Base-by-base conservation (phyloP, 192 early-diverging fungal species). In the Umbelopsis sp. region DNA sequence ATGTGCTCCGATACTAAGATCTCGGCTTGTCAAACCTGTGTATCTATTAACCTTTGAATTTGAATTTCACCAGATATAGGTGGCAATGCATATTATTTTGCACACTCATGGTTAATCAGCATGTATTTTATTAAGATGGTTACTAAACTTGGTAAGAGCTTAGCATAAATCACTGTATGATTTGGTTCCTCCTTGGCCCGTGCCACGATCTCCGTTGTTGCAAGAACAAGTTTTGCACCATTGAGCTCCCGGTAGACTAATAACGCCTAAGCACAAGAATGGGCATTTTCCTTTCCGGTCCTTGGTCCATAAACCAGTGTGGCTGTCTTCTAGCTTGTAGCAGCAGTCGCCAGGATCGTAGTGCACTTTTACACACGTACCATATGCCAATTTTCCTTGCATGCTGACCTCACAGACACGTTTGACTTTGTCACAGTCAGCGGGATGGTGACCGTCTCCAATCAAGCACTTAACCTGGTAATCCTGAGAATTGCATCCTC, bases 141-240 rank as follows among this genome's bases (percentile, higher is more conserved):
- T n/a, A n/a, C n/a, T n/a, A n/a, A n/a, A n/a, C n/a, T n/a, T n/a
- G n/a, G n/a, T 9, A 41, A 41, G 37, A 41, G 8, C 1, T 64
- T 12, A 64, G 12, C 58, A 64, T 9, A 64, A 64, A 12, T 25
- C 23, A 23, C 22, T 16, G 30, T 64, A 64, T 22, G 58, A 64
- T 23, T 64, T 64, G 2, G 58, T 30, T 18, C 58, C 58, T 18
- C 58, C 58, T 64, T 64, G 58, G 21, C 58, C 58, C 15, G 58
- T 64, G 5, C 58, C 58, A 1, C 58, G 1, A 0, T 64, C 58
- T 7, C 8, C 1, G 23, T 64, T 64, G 58, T 23, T 16, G 23
- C 58, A 64, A 4, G 58, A 64, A 21, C 58, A 64, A 1, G 27
- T 64, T 13, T 64, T 64, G 23, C 58, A 64, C 58, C 58, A 64